Base-by-base conservation (phyloP, 2,329 filamentous ascomycete genomes). In the Reticulascus tulasneorum region DNA sequence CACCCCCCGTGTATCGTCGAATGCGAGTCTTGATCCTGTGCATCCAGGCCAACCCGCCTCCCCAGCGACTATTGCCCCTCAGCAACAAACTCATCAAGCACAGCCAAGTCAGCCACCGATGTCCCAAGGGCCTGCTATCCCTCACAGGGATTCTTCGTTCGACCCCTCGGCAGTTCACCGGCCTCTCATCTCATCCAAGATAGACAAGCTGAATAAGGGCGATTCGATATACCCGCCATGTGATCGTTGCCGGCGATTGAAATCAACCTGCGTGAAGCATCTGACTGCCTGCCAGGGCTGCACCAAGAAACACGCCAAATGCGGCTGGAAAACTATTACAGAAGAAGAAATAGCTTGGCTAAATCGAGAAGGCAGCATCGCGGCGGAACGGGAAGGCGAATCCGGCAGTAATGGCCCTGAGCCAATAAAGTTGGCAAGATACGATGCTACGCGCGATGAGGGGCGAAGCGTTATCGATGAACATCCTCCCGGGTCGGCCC, bases 241-340 rank as follows among this genome's bases (percentile, higher is more conserved):
- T 54, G 89, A 94, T 55, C 73, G 87, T 23, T 94, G 88, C 55
- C 75, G 88, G 28, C 74, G 88, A 20, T 67, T 94, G 12, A 81
- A 85, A 46, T 86, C 89, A 64, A 79, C 87, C 39, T 94, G 88
- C 44, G 67, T 90, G 30, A 94, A 94, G 61, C 86, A 94, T 45
- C 68, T 93, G 24, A 94, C 87, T 0, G 86, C 87, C 8, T 94
- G 89, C 53, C 79, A 84, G 58, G 87, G 86, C 16, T 94, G 88
- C 58, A 94, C 88, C 0, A 90, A 86, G 57, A 94, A 94, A 56
- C 88, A 94, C 55, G 86, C 86, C 15, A 90, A 89, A 51, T 94
- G 88, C 57, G 82, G 80, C 11, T 94, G 88, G 88, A 85, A 82
- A 47, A 79, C 84, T 28, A 77, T 93, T n/a, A 80, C 78, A 12